phyloP scores from a whole-genome alignment of 208 protist genomes.

The Crithidia expoeki region DNA sequence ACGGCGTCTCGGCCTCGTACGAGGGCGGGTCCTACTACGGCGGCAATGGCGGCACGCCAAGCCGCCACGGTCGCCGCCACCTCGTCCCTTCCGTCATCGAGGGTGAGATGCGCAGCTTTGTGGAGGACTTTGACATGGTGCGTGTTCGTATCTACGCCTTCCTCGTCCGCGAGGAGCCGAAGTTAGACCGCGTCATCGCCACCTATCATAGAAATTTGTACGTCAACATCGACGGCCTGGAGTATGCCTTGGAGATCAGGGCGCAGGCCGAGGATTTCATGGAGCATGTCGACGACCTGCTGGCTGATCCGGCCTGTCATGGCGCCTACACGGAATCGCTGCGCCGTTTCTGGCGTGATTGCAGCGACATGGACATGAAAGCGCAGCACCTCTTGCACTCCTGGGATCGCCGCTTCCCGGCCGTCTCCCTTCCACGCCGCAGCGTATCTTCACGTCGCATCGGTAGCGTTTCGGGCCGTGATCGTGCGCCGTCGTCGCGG shows the following conservation, averaged over 20 bases:
- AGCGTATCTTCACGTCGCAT: slow-evolving; percentile 2
- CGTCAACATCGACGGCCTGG: slow-evolving; percentile 40
- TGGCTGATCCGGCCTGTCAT: slow-evolving; percentile 32
- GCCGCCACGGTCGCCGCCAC: slow-evolving; percentile 30
- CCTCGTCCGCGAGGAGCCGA: slow-evolving; percentile 54
- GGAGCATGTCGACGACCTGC: slow-evolving; percentile 52
- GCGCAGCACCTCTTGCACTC: slow-evolving; percentile 42
- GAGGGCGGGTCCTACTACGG: background rate
- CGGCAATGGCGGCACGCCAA: background rate
- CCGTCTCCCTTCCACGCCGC: slow-evolving; percentile 17
- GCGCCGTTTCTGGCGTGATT: slow-evolving; percentile 59
- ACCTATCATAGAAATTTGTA: slow-evolving; percentile 52
- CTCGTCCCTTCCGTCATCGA: slow-evolving; percentile 20
- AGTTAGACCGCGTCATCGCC: slow-evolving; percentile 42
- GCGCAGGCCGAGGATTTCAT: slow-evolving; percentile 58
- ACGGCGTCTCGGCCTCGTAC: background rate
- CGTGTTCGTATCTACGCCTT: slow-evolving; percentile 76
- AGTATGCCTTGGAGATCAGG: slow-evolving; percentile 52
- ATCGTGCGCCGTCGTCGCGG: slow-evolving; percentile 18
- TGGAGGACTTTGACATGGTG: slow-evolving; percentile 55
- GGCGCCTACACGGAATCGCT: slow-evolving; percentile 51
- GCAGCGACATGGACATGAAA: slow-evolving; percentile 48
- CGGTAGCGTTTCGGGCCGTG: too few relatives aligned
- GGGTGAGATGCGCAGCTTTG: slow-evolving; percentile 25
- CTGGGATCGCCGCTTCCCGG: slow-evolving; percentile 31